Evolutionary conservation across 1,284 basidiomycete genomes (phyloP), one percentile per base, ranked within the genome.

Genomic region (Tilletia horrida): DNA sequence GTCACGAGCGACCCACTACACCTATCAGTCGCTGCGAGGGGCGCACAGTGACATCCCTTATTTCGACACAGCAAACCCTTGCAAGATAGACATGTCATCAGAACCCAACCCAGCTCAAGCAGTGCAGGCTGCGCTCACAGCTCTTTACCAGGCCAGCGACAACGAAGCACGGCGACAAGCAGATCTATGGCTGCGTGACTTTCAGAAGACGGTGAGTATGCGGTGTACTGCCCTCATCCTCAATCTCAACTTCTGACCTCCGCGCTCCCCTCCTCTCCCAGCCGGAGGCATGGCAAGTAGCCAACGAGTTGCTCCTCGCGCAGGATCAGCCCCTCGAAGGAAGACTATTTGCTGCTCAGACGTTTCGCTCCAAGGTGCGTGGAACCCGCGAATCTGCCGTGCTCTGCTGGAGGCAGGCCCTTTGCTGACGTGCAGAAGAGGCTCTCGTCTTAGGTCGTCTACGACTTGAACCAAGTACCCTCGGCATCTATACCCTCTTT

Each of bases 231-330:
- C 57, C 43, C 55, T 57, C 62, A 68, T 48, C 63, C 76, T 79
- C 76, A 85, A 44, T 44, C 42, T 13, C 16, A 25, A 18, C 27
- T 14, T 29, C 21, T 44, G 29, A n/a, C 45, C 45, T 40, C 31
- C 57, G 66, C 29, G 66, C n/a, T 45, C 55, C 45, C 16, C 16
- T 18, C 45, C 45, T 6, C 21, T 11, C 35, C 16, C 45, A 55
- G 91, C 87, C 88, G 81, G 91, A 97, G 83, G 95, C 96, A 76
- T 99, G 96, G 96, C 86, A 89, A 74, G 92, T 91, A 62, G 95
- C 93, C 83, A 95, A 97, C 84, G 85, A 90, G 76, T 87, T 99
- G 69, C 87, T 99, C 66, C 87, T 90, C 67, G 88, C 90, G 2
- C 87, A 88, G 61, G 90, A 93, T 73, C 88, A 89, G 3, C 91